These are phyloP conservation scores for Wickerhamomyces xylosicus DNA, from an alignment of 805 yeast species.

Conservation along the genomic window DNA sequence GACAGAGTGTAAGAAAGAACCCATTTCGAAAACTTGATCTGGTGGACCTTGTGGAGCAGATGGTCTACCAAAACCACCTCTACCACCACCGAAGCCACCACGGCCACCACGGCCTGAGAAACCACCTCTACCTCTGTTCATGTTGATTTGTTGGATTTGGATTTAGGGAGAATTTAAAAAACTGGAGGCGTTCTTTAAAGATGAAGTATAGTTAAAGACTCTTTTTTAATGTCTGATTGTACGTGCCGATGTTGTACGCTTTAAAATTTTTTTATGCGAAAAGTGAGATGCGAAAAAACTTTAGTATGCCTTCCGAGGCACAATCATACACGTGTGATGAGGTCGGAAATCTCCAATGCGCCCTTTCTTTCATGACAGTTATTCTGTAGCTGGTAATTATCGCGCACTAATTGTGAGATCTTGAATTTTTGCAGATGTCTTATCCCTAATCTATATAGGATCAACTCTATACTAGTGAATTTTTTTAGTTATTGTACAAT, in stretches of 20 bases:
- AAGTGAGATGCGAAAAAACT: not conserved
- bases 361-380: too few relatives aligned
- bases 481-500: too few relatives aligned
- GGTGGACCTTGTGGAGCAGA: conserved; percentile 89
- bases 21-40: conserved; percentile 91
- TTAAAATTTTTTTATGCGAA: not conserved
- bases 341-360: too few relatives aligned
- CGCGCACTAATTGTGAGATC: too few relatives aligned
- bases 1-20: conserved; percentile 81
- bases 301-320: not conserved
- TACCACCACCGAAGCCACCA: conserved; percentile 42
- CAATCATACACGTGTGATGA: too few relatives aligned
- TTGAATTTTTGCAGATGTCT: too few relatives aligned
- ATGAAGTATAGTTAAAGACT: not conserved
- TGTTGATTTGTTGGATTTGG: conserved; percentile 4
- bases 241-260: not conserved
- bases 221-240: not conserved
- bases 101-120: conserved; percentile 58
- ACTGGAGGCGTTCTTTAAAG: not conserved
- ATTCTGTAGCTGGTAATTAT: too few relatives aligned
- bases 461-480: too few relatives aligned
- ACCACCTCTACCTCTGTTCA: conserved; percentile 42
- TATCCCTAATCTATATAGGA: too few relatives aligned
- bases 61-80: conserved; percentile 58
- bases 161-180: not conserved